Evolutionary conservation across 140 eudicot species (phyloP).

Genomic region (Ambrosia hybrid): DNA sequence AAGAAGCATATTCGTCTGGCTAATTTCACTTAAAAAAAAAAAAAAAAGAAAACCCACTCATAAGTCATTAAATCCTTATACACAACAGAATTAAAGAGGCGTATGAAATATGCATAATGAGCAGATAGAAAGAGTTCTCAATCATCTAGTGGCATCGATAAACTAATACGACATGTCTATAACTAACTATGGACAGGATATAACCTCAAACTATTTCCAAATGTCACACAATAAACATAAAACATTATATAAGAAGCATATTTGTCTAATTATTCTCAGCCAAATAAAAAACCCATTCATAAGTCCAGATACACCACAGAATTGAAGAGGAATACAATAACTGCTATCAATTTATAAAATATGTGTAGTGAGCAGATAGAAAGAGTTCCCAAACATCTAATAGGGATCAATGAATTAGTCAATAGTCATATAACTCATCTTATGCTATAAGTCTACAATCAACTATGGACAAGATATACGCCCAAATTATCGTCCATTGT

Average conservation of each 20-base stretch:
- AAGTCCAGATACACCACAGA: background rate
- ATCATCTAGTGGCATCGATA: background rate
- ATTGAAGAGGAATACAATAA: constrained; percentile 1
- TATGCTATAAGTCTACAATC: background rate
- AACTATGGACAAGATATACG: background rate
- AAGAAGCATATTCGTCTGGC: constrained; percentile 8
- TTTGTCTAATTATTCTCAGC: too few species aligned
- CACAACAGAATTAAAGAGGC: too few species aligned
- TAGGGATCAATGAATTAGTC: background rate
- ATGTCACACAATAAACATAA: too few species aligned
- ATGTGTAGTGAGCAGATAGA: background rate
- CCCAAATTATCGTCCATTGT: too few species aligned
- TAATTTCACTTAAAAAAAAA: background rate
- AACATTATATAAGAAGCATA: too few species aligned
- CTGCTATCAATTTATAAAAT: background rate
- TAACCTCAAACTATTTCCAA: background rate
- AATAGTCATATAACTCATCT: background rate
- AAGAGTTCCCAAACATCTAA: background rate
- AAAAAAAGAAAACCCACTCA: background rate
- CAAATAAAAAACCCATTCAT: too few species aligned
- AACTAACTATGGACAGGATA: background rate
- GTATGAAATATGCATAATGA: background rate
- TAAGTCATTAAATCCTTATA: background rate
- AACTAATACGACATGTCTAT: background rate
- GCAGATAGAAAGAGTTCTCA: background rate